phyloP scores from a whole-genome alignment of 2,329 filamentous ascomycete genomes.

The Plectosphaerella cucumerina region DNA sequence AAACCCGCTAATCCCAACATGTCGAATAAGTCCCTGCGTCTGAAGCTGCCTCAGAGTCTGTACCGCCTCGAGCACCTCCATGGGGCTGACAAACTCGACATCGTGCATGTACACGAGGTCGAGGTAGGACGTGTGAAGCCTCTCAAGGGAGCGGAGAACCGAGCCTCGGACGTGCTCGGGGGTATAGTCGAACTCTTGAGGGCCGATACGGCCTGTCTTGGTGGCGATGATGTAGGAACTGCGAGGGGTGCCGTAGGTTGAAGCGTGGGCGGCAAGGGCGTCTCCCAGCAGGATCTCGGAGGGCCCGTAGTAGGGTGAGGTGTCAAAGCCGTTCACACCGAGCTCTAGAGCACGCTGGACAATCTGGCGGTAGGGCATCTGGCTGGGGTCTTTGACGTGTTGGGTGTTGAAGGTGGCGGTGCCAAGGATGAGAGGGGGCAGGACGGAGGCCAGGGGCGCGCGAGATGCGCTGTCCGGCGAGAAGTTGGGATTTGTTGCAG shows the following conservation, averaged over 20 bases:
- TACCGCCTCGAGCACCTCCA: constrained; percentile 63
- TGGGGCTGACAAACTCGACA: constrained; percentile 68
- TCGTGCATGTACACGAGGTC: constrained; percentile 81
- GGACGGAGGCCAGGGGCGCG: constrained; percentile 56
- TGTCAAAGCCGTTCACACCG: constrained; percentile 75
- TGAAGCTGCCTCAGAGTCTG: constrained; percentile 71
- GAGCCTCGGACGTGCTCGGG: constrained; percentile 55
- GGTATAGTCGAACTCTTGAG: constrained; percentile 67
- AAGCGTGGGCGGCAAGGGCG: constrained; percentile 45
- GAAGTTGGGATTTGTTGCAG: too few species aligned
- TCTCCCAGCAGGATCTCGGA: constrained; percentile 73
- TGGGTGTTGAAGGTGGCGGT: constrained; percentile 89
- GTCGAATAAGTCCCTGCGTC: constrained; percentile 68
- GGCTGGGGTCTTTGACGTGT: constrained; percentile 66
- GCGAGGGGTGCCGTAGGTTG: constrained; percentile 15
- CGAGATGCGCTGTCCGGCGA: not conserved
- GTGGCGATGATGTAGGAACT: constrained; percentile 41
- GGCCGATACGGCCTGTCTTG: constrained; percentile 66
- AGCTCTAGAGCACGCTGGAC: constrained; percentile 66
- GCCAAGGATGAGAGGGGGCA: constrained; percentile 79
- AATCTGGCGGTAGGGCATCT: constrained; percentile 64
- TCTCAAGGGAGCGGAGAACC: constrained; percentile 58
- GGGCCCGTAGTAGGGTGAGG: constrained; percentile 84
- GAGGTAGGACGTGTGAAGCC: constrained; percentile 62
- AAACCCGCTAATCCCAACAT: constrained; percentile 90